A percentile compares a stretch with the other conserved stretches of the same genome.
Conservation (phyloP, 2,329 filamentous ascomycete genomes). For the Rhynchosporium graminicola region DNA sequence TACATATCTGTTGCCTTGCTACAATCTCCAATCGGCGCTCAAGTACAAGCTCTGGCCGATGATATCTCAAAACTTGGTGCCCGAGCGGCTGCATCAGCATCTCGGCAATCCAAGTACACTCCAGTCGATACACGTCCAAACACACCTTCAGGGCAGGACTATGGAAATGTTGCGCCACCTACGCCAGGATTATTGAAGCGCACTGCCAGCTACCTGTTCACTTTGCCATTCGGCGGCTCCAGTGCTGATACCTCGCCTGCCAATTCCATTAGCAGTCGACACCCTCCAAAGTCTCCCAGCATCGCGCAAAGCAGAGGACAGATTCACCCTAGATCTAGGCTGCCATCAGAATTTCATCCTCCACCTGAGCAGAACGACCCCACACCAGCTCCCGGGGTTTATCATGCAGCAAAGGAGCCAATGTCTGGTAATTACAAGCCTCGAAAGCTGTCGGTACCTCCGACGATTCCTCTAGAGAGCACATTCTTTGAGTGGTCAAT, state of each 20-base stretch:
- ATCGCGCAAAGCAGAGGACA: constrained; percentile 30
- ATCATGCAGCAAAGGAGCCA: constrained; percentile 76
- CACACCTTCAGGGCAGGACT: constrained; percentile 38
- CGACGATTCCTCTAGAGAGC: constrained; percentile 74
- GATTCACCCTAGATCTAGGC: constrained; percentile 44
- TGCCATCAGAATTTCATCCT: constrained; percentile 57
- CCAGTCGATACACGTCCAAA: constrained; percentile 34
- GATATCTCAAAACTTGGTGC: constrained; percentile 62
- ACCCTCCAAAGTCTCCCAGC: constrained; percentile 34
- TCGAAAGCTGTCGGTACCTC: constrained; percentile 58
- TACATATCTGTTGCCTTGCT: constrained; percentile 78
- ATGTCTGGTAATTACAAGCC: constrained; percentile 74
- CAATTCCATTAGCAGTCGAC: constrained; percentile 28
- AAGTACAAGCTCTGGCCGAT: constrained; percentile 71
- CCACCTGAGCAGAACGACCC: constrained; percentile 77
- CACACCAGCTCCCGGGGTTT: constrained; percentile 64
- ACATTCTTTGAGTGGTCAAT: constrained; percentile 94
- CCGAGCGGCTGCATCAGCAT: constrained; percentile 46
- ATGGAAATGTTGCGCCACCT: constrained; percentile 47
- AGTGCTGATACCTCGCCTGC: constrained; percentile 35
- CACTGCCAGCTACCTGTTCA: constrained; percentile 63
- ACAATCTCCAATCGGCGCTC: constrained; percentile 71
- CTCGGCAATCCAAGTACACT: constrained; percentile 23
- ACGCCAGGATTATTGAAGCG: constrained; percentile 62
- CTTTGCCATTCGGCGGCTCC: constrained; percentile 49